Percentiles rank a stretch among this genome's conserved stretches.
These are phyloP conservation scores for Ustilago nuda DNA, from an alignment of 1,284 basidiomycete genomes.

Conservation along the genomic window DNA sequence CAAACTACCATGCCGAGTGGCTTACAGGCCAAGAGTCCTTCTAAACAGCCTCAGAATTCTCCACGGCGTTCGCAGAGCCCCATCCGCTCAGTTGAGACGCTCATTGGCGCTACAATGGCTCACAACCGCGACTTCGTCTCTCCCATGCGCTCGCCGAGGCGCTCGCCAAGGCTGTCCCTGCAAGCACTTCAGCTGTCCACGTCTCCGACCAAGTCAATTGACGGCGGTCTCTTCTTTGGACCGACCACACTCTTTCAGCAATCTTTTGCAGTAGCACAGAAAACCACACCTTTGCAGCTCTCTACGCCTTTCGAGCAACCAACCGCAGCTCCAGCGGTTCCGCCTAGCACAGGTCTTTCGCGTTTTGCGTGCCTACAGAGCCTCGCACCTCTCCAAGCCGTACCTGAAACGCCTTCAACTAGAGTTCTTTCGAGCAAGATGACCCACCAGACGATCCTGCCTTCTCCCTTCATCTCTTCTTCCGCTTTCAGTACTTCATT, in stretches of 20 bases:
- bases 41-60: slow-evolving; percentile 17
- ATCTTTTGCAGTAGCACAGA: not conserved
- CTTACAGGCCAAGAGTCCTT: slow-evolving; percentile 17
- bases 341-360: slow-evolving; percentile 40
- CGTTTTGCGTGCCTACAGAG: slow-evolving; percentile 44
- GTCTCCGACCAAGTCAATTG: slow-evolving; percentile 27
- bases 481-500: not conserved
- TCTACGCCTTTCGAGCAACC: slow-evolving; percentile 29
- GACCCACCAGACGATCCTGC: slow-evolving; percentile 18
- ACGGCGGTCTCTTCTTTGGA: slow-evolving; percentile 12
- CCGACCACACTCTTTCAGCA: slow-evolving; percentile 28
- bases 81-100: slow-evolving; percentile 37
- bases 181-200: slow-evolving; percentile 31
- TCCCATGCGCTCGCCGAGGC: slow-evolving; percentile 36
- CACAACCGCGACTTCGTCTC: slow-evolving; percentile 28
- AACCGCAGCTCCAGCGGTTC: slow-evolving; percentile 7
- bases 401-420: slow-evolving; percentile 24
- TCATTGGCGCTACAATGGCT: slow-evolving; percentile 36
- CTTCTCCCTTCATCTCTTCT: slow-evolving; percentile 30
- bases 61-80: slow-evolving; percentile 29
- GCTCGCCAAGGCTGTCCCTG: slow-evolving; percentile 36
- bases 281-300: slow-evolving; percentile 9
- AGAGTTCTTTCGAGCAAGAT: slow-evolving; percentile 20
- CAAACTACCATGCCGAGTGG: slow-evolving; percentile 4
- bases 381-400: slow-evolving; percentile 13